Evolutionary conservation across 2,329 filamentous ascomycete species (phyloP).

Genomic region (Talaromyces pinophilus): DNA sequence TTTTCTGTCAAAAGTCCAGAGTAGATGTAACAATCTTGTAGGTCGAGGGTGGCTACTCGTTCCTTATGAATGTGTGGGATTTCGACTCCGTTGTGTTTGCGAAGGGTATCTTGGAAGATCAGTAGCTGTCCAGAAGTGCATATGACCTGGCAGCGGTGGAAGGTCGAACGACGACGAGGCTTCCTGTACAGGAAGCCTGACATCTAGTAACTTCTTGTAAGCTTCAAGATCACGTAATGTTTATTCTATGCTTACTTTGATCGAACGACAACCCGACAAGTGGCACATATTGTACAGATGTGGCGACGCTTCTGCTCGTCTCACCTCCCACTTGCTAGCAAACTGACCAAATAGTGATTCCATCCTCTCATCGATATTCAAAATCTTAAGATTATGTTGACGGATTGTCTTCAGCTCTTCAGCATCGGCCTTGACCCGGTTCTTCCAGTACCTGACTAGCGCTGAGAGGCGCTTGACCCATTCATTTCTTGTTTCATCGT

Average conservation of each 20-base stretch:
- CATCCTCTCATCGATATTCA: conserved; percentile 66
- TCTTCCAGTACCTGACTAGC: conserved; percentile 64
- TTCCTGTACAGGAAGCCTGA: conserved; percentile 65
- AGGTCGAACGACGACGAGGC: conserved; percentile 62
- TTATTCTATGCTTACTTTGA: conserved; percentile 45
- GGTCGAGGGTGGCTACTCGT: conserved; percentile 59
- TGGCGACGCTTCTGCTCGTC: conserved; percentile 62
- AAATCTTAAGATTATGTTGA: conserved; percentile 57
- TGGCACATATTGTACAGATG: conserved; percentile 68
- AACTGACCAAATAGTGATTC: conserved; percentile 68
- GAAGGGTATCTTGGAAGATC: conserved; percentile 62
- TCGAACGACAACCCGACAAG: conserved; percentile 62
- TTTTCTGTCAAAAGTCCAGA: conserved; percentile 63
- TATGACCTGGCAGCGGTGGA: conserved; percentile 62
- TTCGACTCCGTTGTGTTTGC: conserved; percentile 56
- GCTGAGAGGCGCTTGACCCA: conserved; percentile 62
- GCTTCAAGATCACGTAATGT: background rate
- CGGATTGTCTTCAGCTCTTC: conserved; percentile 59
- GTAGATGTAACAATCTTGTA: conserved; percentile 67
- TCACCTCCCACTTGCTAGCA: conserved; percentile 68
- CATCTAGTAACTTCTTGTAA: conserved; percentile 42
- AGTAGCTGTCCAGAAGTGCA: conserved; percentile 62
- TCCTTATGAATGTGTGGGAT: conserved; percentile 64
- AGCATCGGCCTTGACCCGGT: conserved; percentile 58
- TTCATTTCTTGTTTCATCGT: conserved; percentile 58